Evolutionary conservation across 2,329 filamentous ascomycete genomes (phyloP).

Genomic region (Aspergillus viridinutans): DNA sequence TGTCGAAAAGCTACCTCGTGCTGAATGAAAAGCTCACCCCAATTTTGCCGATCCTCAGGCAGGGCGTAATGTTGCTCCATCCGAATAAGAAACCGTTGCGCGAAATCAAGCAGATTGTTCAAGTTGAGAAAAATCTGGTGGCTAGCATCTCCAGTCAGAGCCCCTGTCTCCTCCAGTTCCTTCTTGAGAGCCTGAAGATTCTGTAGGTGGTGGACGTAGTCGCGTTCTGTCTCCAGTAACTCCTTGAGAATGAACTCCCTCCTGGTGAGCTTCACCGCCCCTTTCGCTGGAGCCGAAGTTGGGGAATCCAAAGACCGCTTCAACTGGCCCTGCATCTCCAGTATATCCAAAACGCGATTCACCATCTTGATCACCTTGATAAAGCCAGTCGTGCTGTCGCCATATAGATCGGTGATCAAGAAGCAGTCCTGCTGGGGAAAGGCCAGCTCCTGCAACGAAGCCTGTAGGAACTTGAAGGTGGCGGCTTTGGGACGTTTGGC

Average conservation of each 20-base stretch:
- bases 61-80: conserved; percentile 93
- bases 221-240: conserved; percentile 89
- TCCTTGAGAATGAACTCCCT: conserved; percentile 89
- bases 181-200: conserved; percentile 91
- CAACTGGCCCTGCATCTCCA: conserved; percentile 74
- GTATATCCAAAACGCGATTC: conserved; percentile 83
- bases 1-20: conserved; percentile 87
- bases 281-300: conserved; percentile 43
- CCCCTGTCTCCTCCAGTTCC: conserved; percentile 78
- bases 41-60: conserved; percentile 72
- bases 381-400: conserved; percentile 93
- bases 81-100: conserved; percentile 88
- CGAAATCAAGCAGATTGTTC: conserved; percentile 90
- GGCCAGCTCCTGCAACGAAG: conserved; percentile 76
- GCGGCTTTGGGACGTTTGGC: conserved; percentile 79
- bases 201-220: conserved; percentile 96
- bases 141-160: conserved; percentile 81
- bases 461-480: conserved; percentile 88
- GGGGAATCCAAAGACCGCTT: conserved; percentile 53
- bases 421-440: conserved; percentile 81
- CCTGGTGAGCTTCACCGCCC: conserved; percentile 58
- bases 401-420: conserved; percentile 85
- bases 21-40: conserved; percentile 84
- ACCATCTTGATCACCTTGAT: conserved; percentile 95
- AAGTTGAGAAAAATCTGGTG: conserved; percentile 97